These are phyloP conservation scores for Brassica napus DNA, from an alignment of 345 rosid species.

Conservation along the genomic window Da-Ae NC_063442.1:2928001-2928500, in stretches of 20 bases:
- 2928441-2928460: slow-evolving; percentile 99
- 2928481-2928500: slow-evolving; percentile 54
- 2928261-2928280: slow-evolving; percentile 96
- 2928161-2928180: slow-evolving; percentile 5
- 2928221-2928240: slow-evolving; percentile 4
- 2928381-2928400: slow-evolving; percentile 2
- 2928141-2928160: slow-evolving; percentile 7
- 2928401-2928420: neutral
- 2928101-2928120: neutral
- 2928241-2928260: slow-evolving; percentile 21
- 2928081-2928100: slow-evolving; percentile 2
- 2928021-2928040: neutral
- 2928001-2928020: too few relatives aligned
- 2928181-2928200: neutral
- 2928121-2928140: slow-evolving; percentile 1
- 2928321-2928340: slow-evolving; percentile 92
- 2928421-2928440: slow-evolving; percentile 72
- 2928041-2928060: slow-evolving; percentile 5
- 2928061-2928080: neutral
- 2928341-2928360: neutral
- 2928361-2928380: slow-evolving; percentile 9
- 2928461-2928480: slow-evolving; percentile 90
- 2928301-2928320: slow-evolving; percentile 77
- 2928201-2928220: slow-evolving; percentile 4
- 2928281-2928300: slow-evolving; percentile 88